Conservation (phyloP, 1,139 yeast species). For the Kodamaea sp. region DNA sequence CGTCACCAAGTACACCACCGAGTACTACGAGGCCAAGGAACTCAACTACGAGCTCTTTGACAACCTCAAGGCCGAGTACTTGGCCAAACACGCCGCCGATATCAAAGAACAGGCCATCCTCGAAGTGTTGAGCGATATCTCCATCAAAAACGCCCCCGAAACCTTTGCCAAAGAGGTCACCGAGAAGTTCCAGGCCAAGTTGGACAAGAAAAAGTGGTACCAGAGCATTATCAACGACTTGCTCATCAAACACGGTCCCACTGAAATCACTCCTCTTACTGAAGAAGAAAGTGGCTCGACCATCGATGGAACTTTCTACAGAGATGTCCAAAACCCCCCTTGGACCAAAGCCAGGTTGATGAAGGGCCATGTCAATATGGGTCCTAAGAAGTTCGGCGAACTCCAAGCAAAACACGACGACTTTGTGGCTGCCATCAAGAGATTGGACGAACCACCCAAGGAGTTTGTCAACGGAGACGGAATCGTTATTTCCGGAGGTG, state of each 20-base stretch:
- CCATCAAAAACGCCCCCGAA: slow-evolving; percentile 10
- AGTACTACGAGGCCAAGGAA: slow-evolving; percentile 19
- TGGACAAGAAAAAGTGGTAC: slow-evolving; percentile 25
- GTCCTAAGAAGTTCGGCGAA: slow-evolving; percentile 21
- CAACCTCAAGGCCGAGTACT: slow-evolving; percentile 23
- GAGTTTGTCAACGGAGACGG: slow-evolving; percentile 35
- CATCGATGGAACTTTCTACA: slow-evolving; percentile 20
- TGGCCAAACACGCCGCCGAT: slow-evolving; percentile 16
- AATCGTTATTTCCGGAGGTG: slow-evolving; percentile 36
- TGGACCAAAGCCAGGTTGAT: slow-evolving; percentile 19
- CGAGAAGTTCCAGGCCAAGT: slow-evolving; percentile 14
- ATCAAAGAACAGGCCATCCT: slow-evolving; percentile 21
- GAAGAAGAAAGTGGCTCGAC: slow-evolving; percentile 23
- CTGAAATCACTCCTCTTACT: slow-evolving; percentile 18
- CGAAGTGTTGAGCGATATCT: slow-evolving; percentile 19
- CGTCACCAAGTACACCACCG: slow-evolving; percentile 20
- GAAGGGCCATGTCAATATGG: slow-evolving; percentile 21
- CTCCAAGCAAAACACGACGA: slow-evolving; percentile 28
- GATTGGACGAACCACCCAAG: slow-evolving; percentile 26
- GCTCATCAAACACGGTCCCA: slow-evolving; percentile 14
- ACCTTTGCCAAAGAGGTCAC: slow-evolving; percentile 15
- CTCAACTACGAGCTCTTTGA: slow-evolving; percentile 23
- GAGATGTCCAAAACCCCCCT: slow-evolving; percentile 15
- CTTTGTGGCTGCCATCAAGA: slow-evolving; percentile 25
- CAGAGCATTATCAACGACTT: slow-evolving; percentile 13